Conservation (phyloP, 495 filamentous ascomycete genomes). For the Podospora comata region DNA sequence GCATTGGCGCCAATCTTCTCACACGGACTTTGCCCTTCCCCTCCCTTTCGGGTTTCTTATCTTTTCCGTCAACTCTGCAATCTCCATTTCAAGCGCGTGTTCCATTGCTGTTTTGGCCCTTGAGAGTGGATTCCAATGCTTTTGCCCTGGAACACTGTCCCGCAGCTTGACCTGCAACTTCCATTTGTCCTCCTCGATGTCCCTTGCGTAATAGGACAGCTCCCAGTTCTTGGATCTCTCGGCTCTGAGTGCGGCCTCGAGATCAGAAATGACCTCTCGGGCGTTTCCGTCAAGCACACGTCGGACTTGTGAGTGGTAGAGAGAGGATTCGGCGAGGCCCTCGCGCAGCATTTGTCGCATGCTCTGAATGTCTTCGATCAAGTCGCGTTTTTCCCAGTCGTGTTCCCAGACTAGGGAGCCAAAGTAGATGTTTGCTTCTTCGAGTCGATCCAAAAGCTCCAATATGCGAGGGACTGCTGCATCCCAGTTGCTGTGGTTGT, state of each 20-base stretch:
- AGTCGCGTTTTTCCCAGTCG: constrained; percentile 1
- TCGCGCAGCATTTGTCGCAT: constrained; percentile 4
- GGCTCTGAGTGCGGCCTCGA: not conserved
- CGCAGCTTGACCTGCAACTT: constrained; percentile 1
- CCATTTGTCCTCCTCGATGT: constrained; percentile 7
- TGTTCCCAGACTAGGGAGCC: not conserved
- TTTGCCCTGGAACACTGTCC: not conserved
- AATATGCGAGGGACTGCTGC: constrained; percentile 8
- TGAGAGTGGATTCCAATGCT: not conserved
- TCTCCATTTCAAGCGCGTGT: not conserved
- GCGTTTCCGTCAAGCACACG: not conserved
- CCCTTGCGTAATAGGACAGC: constrained; percentile 1
- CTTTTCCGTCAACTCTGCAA: not conserved
- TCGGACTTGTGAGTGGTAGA: not conserved
- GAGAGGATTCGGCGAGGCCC: not conserved
- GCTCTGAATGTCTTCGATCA: constrained; percentile 4
- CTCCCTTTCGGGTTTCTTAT: constrained; percentile 6
- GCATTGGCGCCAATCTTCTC: not conserved
- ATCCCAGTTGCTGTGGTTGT: constrained; percentile 7
- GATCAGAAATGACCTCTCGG: not conserved
- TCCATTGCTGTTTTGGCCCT: constrained; percentile 3
- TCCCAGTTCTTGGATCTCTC: constrained; percentile 11
- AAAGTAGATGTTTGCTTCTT: not conserved
- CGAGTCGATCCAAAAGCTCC: not conserved
- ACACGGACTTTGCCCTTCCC: not conserved